phyloP scores from a whole-genome alignment of 1,284 basidiomycete species.

The Sphaerobolus stellatus region DNA sequence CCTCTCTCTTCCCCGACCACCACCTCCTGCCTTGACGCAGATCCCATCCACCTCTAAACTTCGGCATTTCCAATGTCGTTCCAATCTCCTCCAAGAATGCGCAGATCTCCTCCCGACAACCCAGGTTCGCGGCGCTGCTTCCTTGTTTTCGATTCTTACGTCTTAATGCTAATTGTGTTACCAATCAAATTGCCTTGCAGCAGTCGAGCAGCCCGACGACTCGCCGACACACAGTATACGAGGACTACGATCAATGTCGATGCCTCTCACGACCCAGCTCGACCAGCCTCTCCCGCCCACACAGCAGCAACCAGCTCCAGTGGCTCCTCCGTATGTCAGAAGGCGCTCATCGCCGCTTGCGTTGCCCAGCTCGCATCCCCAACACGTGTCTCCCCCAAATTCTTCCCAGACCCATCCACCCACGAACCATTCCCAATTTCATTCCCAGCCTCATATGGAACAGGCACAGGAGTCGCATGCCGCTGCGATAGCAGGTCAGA shows the following conservation, averaged over 20 bases:
- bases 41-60: background rate
- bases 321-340: background rate
- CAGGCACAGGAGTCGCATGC: conserved; percentile 31
- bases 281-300: background rate
- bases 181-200: conserved; percentile 1
- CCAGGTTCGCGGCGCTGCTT: conserved; percentile 12
- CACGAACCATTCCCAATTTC: conserved; percentile 40
- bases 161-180: conserved; percentile 2
- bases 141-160: conserved; percentile 1
- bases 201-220: conserved; percentile 11
- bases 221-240: conserved; percentile 2
- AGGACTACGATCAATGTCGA: conserved; percentile 1
- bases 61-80: background rate
- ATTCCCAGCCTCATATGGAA: conserved; percentile 36
- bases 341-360: conserved; percentile 1
- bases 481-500: conserved; percentile 30
- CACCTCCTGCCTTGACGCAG: background rate
- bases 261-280: background rate
- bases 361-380: conserved; percentile 32
- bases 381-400: conserved; percentile 41
- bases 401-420: conserved; percentile 39
- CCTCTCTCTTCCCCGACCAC: conserved; percentile 1
- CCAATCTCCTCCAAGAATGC: conserved; percentile 1
- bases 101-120: conserved; percentile 3
- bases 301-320: background rate